Evolutionary conservation across 2,329 filamentous ascomycete genomes (phyloP).

Genomic region (Ophiostoma populinum): DNA sequence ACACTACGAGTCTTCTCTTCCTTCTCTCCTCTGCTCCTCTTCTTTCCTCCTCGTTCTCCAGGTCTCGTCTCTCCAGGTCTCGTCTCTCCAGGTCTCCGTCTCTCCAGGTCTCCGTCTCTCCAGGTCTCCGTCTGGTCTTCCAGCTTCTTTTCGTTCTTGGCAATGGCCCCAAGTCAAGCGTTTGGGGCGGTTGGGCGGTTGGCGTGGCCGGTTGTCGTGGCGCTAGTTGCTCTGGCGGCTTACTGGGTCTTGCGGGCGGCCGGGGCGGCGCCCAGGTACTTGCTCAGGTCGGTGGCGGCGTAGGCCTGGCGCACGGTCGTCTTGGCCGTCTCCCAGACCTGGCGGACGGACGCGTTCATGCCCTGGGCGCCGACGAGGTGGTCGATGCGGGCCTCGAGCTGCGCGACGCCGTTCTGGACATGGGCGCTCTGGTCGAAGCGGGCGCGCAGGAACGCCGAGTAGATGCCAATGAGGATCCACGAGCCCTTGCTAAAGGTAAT

Average conservation of each 20-base stretch:
- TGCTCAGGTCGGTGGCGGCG: slow-evolving; percentile 60
- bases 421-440: slow-evolving; percentile 82
- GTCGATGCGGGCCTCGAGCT: slow-evolving; percentile 60
- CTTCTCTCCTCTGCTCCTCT: neutral
- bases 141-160: too few relatives aligned
- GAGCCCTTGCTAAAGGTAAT: slow-evolving; percentile 79
- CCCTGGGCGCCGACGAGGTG: slow-evolving; percentile 71
- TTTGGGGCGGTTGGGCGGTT: too few relatives aligned
- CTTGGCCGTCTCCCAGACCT: slow-evolving; percentile 72
- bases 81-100: neutral
- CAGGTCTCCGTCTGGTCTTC: too few relatives aligned
- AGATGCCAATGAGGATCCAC: slow-evolving; percentile 73
- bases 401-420: slow-evolving; percentile 66
- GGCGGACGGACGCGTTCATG: slow-evolving; percentile 61
- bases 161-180: too few relatives aligned
- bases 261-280: slow-evolving; percentile 45
- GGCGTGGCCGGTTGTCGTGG: neutral
- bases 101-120: neutral
- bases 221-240: neutral
- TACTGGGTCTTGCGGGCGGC: slow-evolving; percentile 37
- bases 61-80: neutral
- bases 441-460: slow-evolving; percentile 83
- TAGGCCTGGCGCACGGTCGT: slow-evolving; percentile 53
- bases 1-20: neutral
- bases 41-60: neutral